These are phyloP conservation scores for Mycosarcoma maydis DNA, from an alignment of 1,284 basidiomycete genomes.

Conservation along the genomic window DNA sequence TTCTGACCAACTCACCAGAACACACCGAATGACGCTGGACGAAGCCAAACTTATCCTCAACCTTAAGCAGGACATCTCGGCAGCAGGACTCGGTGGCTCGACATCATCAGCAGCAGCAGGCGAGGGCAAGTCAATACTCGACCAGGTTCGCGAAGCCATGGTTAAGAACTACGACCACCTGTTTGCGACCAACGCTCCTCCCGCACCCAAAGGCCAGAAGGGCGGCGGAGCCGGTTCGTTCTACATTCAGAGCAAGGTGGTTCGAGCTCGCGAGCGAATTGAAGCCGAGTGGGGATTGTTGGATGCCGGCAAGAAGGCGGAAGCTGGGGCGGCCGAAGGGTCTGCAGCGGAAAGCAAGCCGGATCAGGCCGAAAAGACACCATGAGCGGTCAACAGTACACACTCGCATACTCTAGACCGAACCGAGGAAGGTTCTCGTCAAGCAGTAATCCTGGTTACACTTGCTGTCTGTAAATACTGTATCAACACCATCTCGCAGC, in stretches of 20 bases:
- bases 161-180: slow-evolving; percentile 84
- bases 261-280: slow-evolving; percentile 91
- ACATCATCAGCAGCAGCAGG: slow-evolving; percentile 13
- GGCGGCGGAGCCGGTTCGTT: slow-evolving; percentile 64
- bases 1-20: slow-evolving; percentile 70
- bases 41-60: slow-evolving; percentile 96
- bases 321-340: slow-evolving; percentile 17
- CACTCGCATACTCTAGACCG: slow-evolving; percentile 3
- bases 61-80: slow-evolving; percentile 74
- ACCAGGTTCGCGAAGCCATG: slow-evolving; percentile 49
- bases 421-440: too few species aligned
- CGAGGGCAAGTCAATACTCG: slow-evolving; percentile 42
- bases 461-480: slow-evolving; percentile 24
- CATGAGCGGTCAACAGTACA: slow-evolving; percentile 2
- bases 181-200: slow-evolving; percentile 82
- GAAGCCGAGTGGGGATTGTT: slow-evolving; percentile 76
- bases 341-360: slow-evolving; percentile 16
- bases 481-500: slow-evolving; percentile 10
- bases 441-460: too few species aligned
- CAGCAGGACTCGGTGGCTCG: slow-evolving; percentile 21
- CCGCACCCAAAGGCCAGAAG: slow-evolving; percentile 63
- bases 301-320: slow-evolving; percentile 31
- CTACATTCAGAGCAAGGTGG: slow-evolving; percentile 95
- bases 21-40: slow-evolving; percentile 92
- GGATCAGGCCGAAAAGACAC: slow-evolving; percentile 19